Base-by-base conservation (phyloP, 192 early-diverging fungal genomes). In the Entomortierella chlamydospora region DNA sequence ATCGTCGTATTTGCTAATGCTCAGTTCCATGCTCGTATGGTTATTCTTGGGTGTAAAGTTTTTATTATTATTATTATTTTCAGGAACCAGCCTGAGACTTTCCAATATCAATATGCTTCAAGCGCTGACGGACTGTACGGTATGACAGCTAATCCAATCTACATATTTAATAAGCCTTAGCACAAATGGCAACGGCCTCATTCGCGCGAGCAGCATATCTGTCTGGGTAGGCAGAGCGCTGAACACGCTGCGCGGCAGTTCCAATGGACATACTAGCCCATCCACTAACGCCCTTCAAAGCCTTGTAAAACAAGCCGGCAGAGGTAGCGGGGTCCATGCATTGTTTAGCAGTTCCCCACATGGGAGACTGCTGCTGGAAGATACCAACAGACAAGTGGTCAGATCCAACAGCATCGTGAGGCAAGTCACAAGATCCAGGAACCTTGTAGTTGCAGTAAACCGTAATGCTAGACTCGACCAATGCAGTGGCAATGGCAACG, bases 311-410 rank as follows among this genome's bases (percentile, higher is more conserved):
- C 31, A 58, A 37, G 37, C 31, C 57, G 34, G 57, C 57, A 39
- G 57, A 58, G 18, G 13, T 37, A 12, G 57, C 33, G 37, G 57
- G 57, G 12, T 58, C 33, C 57, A 58, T 58, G 33, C 57, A 58
- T 33, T 58, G 57, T 37, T 37, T 34, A 37, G 57, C 31, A 20
- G 57, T 58, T 39, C 57, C 57, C 57, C 57, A 58, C 33, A 58
- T 31, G 3, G 57, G 57, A 20, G 57, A 58, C 57, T 58, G 57
- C 33, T 58, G 57, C n/a, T 58, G 57, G 57, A 58, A 58, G n/a
- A 58, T 58, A 37, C 57, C 57, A 33, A 58, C 57, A 8, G 57
- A 58, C 57, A 37, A 37, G 57, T 58, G 57, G 34, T 58, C 57
- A 37, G 57, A 58, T 58, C 57, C 57, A 8, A 58, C 57, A 33